Evolutionary conservation across 257 asterid species (phyloP).

Genomic region (Handroanthus guayacan): DNA sequence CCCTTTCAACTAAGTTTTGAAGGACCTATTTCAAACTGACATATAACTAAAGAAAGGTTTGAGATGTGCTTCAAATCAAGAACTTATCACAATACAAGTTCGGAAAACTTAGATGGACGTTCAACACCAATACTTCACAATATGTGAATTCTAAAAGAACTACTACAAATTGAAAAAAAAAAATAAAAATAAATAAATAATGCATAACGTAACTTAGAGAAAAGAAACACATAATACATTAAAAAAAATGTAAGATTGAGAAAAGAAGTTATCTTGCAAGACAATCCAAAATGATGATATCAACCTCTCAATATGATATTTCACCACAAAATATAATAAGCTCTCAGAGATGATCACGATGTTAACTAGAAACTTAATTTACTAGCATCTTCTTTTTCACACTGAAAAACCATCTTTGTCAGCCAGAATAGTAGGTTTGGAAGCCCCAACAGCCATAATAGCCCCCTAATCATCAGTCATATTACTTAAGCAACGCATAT

Average conservation of each 20-base stretch:
- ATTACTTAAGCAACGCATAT: conserved; percentile 9
- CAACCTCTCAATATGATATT: conserved; percentile 4
- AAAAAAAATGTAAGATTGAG: no score
- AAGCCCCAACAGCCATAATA: conserved; percentile 96
- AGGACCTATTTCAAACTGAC: neutral
- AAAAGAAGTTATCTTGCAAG: neutral
- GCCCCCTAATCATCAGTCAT: conserved; percentile 71
- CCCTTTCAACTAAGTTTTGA: neutral
- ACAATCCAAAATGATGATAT: neutral
- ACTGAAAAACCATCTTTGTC: conserved; percentile 74
- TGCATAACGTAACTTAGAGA: neutral
- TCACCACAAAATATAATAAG: neutral
- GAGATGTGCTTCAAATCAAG: neutral
- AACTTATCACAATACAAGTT: neutral
- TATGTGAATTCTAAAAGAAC: neutral
- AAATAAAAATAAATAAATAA: no score
- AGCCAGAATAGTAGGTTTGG: conserved; percentile 74
- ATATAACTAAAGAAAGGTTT: neutral
- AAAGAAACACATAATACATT: neutral
- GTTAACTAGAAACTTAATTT: conserved; percentile 35
- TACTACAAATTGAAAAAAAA: neutral
- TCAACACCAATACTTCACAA: neutral
- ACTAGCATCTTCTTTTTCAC: conserved; percentile 86
- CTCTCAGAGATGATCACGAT: neutral
- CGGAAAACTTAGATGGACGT: neutral